Percentiles rank a stretch among this genome's conserved stretches.
Conservation (phyloP, 2,329 filamentous ascomycete genomes). For the Kalmusia sp. region DNA sequence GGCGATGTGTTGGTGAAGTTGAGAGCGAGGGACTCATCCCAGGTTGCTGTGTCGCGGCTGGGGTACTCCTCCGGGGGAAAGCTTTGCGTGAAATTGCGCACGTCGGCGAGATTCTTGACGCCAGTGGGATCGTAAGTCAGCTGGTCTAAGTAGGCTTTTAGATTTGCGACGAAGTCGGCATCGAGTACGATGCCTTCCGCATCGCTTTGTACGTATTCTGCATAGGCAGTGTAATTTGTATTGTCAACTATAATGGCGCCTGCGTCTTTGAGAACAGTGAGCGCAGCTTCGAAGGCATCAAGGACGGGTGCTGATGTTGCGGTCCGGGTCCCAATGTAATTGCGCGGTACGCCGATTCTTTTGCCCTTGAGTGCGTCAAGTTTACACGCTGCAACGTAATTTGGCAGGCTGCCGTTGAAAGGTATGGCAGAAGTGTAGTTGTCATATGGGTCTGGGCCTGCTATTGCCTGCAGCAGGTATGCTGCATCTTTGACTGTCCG, state of each 20-base stretch:
- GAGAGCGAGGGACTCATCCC: slow-evolving; percentile 60
- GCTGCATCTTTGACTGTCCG: slow-evolving; percentile 66
- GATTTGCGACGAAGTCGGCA: slow-evolving; percentile 66
- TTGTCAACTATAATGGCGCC: slow-evolving; percentile 68
- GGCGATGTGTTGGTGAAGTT: slow-evolving; percentile 65
- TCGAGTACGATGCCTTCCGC: slow-evolving; percentile 57
- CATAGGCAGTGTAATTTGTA: slow-evolving; percentile 64
- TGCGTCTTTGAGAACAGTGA: slow-evolving; percentile 60
- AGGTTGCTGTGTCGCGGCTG: slow-evolving; percentile 63
- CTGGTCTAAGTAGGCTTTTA: slow-evolving; percentile 63
- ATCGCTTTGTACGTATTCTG: slow-evolving; percentile 50
- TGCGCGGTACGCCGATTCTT: slow-evolving; percentile 70
- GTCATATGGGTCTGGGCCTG: slow-evolving; percentile 59
- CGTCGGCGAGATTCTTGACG: slow-evolving; percentile 59
- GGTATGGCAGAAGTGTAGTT: slow-evolving; percentile 67
- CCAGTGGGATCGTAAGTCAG: slow-evolving; percentile 65
- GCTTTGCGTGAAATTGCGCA: slow-evolving; percentile 63
- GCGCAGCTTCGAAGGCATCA: slow-evolving; percentile 62
- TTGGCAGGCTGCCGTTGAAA: slow-evolving; percentile 55
- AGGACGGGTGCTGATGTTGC: slow-evolving; percentile 49
- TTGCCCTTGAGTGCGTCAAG: slow-evolving; percentile 61
- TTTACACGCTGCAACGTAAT: slow-evolving; percentile 68
- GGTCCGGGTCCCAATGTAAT: slow-evolving; percentile 56
- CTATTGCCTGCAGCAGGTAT: slow-evolving; percentile 65
- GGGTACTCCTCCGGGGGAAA: slow-evolving; percentile 66